These are phyloP conservation scores for Pterocarpus macrocarpus DNA, from an alignment of 306 rosid genomes.

Conservation along the genomic window DNA sequence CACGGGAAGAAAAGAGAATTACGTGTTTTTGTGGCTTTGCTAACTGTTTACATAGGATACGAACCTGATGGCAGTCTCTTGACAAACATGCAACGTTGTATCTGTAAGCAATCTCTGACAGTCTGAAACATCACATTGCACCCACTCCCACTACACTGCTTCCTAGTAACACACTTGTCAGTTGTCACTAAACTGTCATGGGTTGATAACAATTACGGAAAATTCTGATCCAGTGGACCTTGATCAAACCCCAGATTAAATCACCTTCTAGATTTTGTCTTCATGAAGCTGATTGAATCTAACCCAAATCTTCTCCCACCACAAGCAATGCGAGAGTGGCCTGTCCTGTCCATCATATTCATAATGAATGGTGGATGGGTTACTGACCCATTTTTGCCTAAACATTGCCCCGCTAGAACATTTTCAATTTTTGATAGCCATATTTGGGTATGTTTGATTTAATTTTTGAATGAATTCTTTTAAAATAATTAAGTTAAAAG, in stretches of 20 bases:
- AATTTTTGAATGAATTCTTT: too few species aligned
- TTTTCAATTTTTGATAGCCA: background rate
- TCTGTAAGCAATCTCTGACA: slow-evolving; percentile 16
- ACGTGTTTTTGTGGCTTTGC: background rate
- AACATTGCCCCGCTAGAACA: background rate
- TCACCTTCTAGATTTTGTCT: background rate
- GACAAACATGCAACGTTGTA: background rate
- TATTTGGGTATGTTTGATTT: too few species aligned
- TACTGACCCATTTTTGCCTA: background rate
- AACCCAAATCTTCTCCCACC: background rate
- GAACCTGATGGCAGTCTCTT: background rate
- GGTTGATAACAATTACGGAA: background rate
- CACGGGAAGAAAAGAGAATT: too few species aligned
- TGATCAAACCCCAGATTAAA: background rate
- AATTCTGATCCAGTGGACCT: background rate
- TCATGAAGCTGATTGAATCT: background rate
- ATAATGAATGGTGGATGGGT: background rate
- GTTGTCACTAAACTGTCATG: background rate
- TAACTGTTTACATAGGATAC: slow-evolving; percentile 24
- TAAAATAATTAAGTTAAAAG: too few species aligned
- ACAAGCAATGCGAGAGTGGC: background rate
- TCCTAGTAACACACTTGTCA: background rate
- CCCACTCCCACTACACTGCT: background rate
- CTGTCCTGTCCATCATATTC: background rate
- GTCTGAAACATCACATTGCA: background rate